Percentiles rank a stretch among this genome's conserved stretches.
phyloP scores from a whole-genome alignment of 2,329 filamentous ascomycete species.

The Cladosporium sp. region DNA sequence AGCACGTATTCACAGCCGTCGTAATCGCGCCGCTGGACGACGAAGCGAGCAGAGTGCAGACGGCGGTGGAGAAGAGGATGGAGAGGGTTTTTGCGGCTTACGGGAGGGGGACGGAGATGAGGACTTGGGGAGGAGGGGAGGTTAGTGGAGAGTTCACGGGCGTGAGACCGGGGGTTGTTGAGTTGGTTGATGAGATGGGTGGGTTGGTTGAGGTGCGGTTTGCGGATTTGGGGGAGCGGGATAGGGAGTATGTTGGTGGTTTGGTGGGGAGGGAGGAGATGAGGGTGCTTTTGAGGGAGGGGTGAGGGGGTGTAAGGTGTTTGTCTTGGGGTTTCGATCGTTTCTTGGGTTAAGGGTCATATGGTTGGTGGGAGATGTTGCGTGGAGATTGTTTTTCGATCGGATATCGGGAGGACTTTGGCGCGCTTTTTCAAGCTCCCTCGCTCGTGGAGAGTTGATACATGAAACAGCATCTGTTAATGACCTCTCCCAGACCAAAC shows the following conservation, averaged over 20 bases:
- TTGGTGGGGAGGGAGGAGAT: not conserved
- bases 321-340: too few relatives aligned
- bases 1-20: slow-evolving; percentile 16
- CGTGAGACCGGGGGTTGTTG: slow-evolving; percentile 12
- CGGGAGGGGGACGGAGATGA: slow-evolving; percentile 1
- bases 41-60: slow-evolving; percentile 15
- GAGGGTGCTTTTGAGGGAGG: not conserved
- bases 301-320: not conserved
- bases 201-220: slow-evolving; percentile 4
- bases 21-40: slow-evolving; percentile 17
- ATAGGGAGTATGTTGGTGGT: slow-evolving; percentile 42
- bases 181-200: slow-evolving; percentile 1
- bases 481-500: too few relatives aligned
- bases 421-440: too few relatives aligned
- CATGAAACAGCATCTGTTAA: too few relatives aligned
- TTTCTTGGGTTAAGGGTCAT: too few relatives aligned
- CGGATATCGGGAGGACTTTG: too few relatives aligned
- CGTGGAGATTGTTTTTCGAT: too few relatives aligned
- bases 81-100: slow-evolving; percentile 3
- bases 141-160: slow-evolving; percentile 12
- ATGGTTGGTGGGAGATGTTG: not conserved
- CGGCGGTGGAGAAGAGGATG: slow-evolving; percentile 18
- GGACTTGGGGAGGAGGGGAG: slow-evolving; percentile 6
- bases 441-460: too few relatives aligned
- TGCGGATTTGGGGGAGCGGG: slow-evolving; percentile 9